A percentile compares a stretch with the other conserved stretches of the same genome.
Evolutionary conservation across 108 stramenopile genomes (phyloP).

Genomic region (Pinguiococcus pyrenoidosus): DNA sequence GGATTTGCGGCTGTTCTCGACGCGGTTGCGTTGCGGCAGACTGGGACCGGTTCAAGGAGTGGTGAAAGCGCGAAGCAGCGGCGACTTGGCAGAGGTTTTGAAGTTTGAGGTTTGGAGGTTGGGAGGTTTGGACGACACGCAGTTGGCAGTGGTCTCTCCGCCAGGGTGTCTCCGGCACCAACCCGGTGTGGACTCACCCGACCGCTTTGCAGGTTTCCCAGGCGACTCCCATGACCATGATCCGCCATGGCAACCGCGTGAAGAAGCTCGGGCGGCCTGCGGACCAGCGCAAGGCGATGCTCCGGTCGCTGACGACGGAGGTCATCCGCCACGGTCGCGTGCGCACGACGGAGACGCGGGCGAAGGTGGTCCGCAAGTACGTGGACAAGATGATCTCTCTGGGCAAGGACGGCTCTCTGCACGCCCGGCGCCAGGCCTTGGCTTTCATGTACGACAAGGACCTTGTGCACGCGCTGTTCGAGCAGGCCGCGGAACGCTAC

Average conservation of each 20-base stretch:
- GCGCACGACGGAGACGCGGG: constrained; percentile 80
- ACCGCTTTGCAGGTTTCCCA: too few species aligned
- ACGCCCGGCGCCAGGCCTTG: constrained; percentile 74
- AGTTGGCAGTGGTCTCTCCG: too few species aligned
- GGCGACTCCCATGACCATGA: constrained; percentile 8
- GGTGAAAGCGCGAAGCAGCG: too few species aligned
- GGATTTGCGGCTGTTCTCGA: too few species aligned
- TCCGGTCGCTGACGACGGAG: constrained; percentile 85
- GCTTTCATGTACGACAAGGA: constrained; percentile 92
- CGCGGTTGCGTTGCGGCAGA: too few species aligned
- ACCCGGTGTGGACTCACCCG: too few species aligned
- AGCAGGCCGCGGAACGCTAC: constrained; percentile 80
- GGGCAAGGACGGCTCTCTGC: constrained; percentile 79
- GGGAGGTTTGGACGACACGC: too few species aligned
- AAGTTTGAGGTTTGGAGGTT: too few species aligned
- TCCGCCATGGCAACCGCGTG: constrained; percentile 34
- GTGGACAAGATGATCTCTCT: constrained; percentile 91
- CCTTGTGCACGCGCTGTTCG: constrained; percentile 82
- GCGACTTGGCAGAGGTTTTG: too few species aligned
- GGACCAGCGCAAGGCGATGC: constrained; percentile 92
- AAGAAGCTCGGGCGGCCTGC: constrained; percentile 73
- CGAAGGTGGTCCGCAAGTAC: constrained; percentile 62
- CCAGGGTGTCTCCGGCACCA: too few species aligned
- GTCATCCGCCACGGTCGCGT: constrained; percentile 91
- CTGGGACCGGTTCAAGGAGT: too few species aligned